Evolutionary conservation across 768 basidiomycete genomes (phyloP), one percentile per base, ranked within the genome.

Genomic region (Lentinula aciculospora): DNA sequence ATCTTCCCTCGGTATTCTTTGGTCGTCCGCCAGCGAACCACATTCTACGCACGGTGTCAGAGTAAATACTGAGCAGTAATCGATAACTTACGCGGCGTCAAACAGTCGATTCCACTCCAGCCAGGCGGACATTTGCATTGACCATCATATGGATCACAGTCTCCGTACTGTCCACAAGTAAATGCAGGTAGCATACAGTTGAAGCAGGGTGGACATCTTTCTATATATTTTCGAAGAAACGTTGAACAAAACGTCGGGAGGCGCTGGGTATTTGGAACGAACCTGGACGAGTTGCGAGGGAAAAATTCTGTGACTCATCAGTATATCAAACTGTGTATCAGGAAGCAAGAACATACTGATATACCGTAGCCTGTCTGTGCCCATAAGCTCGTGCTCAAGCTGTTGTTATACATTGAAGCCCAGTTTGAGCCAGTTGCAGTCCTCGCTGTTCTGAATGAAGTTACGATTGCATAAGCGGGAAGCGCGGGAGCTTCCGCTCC

Each of bases 101-200:
- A 72, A 73, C 97, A 99, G 66, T 98, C 96, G 36, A 94, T 88
- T 1, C 97, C 97, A 46, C 94, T 92, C 85, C 95, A 99, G n/a
- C 97, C 97, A 40, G 92, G 82, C 1, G 94, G 94, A 66, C 97
- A 99, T 67, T 93, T 87, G 73, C 97, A 99, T 65, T 97, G 94
- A 1, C 97, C 97, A 67, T 98, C 86, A 67, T 89, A 98, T 49
- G 83, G 79, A 66, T 95, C 88, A 73, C 97, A 99, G 44, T 85
- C 75, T 27, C 94, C 95, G 63, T 84, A 97, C 71, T 98, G 93
- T 1, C 93, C 93, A 67, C 96, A 99, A 0, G 80, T 88, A 71
- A 95, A 98, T 0, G 83, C 46, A 29, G 46, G 46, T 4, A 47
- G 46, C 56, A 93, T 78, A 69, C 96, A 99, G 71, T 99, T 98